Evolutionary conservation across 2,329 filamentous ascomycete species (phyloP), one percentile per base, ranked within the genome.

Genomic region (Colletotrichum horii): DNA sequence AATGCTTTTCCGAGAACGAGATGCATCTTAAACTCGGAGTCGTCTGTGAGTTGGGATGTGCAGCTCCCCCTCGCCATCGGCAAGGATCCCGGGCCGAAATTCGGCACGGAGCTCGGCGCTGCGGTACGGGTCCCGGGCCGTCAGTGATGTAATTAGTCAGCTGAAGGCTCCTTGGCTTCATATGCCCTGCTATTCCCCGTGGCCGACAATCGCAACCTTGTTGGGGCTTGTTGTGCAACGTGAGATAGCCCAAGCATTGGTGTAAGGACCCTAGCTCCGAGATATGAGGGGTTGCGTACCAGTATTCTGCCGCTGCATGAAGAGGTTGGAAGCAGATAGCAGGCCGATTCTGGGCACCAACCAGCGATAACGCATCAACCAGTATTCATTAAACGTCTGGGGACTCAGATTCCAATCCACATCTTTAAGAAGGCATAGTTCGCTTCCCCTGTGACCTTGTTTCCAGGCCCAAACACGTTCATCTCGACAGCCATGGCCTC

Each of bases 331-430:
- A 14, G 43, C n/a, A 22, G 43, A 52, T 52, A 52, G 43, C 43
- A 14, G 22, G n/a, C 43, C 22, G 6, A 14, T 12, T 14, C 6
- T 22, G 43, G n/a, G 43, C 43, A 52, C 24, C n/a, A 52, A 52
- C 4, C 4, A 22, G 38, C 38, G 43, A 22, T 52, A 52, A 52
- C 43, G 43, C 1, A 22, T 52, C 43, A 52, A n/a, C 19, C 43
- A 52, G 3, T 52, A 22, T 16, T 11, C 11, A 52, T n/a, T 6
- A 22, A 52, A 52, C 4, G 2, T 1, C 43, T 22, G 4, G 12
- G 43, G 6, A 52, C 0, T 52, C 0, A 14, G 2, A 0, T 14
- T 52, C 1, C 43, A n/a, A 6, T 22, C 24, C 43, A 8, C 22
- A n/a, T 22, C 11, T 52, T 52, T 52, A 52, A 52, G 43, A 52